Base-by-base conservation (phyloP, 805 yeast genomes). In the Zygotorulaspora danielsina region DNA sequence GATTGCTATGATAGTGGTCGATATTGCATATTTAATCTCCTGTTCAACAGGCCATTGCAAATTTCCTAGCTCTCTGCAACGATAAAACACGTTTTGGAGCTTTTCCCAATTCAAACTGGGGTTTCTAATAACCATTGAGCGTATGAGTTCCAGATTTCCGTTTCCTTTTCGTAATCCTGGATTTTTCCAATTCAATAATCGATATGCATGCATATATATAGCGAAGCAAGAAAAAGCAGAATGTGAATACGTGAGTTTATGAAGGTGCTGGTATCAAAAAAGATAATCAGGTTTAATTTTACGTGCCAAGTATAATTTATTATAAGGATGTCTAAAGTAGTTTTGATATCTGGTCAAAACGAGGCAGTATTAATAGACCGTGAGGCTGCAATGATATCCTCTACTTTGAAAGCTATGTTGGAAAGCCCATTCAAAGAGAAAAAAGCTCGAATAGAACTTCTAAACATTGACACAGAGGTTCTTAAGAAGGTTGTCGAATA, bases 401-500 rank as follows among this genome's bases (percentile, higher is more conserved):
- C 82, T 0, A 79, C 85, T 0, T 61, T 83, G 32, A 65, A 68
- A 28, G 72, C 77, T 27, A 71, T 84, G 84, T 55, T 81, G 24
- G 60, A 60, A 46, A 73, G 70, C 0, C 63, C 79, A 36, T 76
- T 74, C 66, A 76, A 65, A 66, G 95, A 76, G 68, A 71, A 67
- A 48, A 79, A 62, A 52, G 83, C 65, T 28, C 68, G 67, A 32
- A 77, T 87, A 31, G 66, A 59, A 16, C 55, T 81, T 6, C 70
- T 70, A 52, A 86, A 81, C 45, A 76, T 88, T 15, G 84, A 83
- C 43, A 82, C 84, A 0, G 74, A 73, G 22, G 71, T 88, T 15
- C 65, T 93, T 31, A 84, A 79, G 46, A 84, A 86, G 51, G 80
- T 90, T 8, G 82, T 85, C 29, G 97, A 90, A 51, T 90, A 93